These are phyloP conservation scores for Trichomonascaceae sp. DNA, from an alignment of 1,139 yeast species.

Conservation along the genomic window DNA sequence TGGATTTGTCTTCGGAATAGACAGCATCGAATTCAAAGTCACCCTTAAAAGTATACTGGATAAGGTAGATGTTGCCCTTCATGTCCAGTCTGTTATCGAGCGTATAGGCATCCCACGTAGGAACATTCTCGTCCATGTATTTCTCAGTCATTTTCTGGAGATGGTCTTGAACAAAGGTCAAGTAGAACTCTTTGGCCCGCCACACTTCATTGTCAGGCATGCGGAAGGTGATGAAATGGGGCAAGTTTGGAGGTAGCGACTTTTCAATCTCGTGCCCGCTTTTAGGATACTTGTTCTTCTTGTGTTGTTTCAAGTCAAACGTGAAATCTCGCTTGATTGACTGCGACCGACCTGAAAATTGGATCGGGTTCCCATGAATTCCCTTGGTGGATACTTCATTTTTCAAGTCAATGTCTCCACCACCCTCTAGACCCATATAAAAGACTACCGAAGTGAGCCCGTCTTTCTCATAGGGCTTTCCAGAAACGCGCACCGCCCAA, in stretches of 20 bases:
- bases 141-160: slow-evolving; percentile 35
- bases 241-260: slow-evolving; percentile 26
- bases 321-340: slow-evolving; percentile 24
- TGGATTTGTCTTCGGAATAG: slow-evolving; percentile 37
- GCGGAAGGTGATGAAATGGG: slow-evolving; percentile 57
- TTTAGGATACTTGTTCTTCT: slow-evolving; percentile 20
- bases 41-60: slow-evolving; percentile 67
- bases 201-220: slow-evolving; percentile 67
- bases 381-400: slow-evolving; percentile 20
- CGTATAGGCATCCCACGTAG: slow-evolving; percentile 32
- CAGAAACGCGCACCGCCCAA: slow-evolving; percentile 65
- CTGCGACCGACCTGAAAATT: slow-evolving; percentile 21
- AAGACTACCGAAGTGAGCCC: slow-evolving; percentile 52
- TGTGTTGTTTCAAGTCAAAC: slow-evolving; percentile 20
- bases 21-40: slow-evolving; percentile 64
- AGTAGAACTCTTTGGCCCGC: slow-evolving; percentile 68
- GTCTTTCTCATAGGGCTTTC: slow-evolving; percentile 41
- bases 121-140: slow-evolving; percentile 23
- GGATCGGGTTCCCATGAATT: slow-evolving; percentile 16
- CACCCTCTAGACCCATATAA: slow-evolving; percentile 65
- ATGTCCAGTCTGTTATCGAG: slow-evolving; percentile 48
- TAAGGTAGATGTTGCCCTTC: slow-evolving; percentile 64
- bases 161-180: slow-evolving; percentile 57
- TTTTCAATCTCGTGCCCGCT: slow-evolving; percentile 17
- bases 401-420: slow-evolving; percentile 22